phyloP scores from a whole-genome alignment of 768 basidiomycete species.

The Lactarius psammicola region DNA sequence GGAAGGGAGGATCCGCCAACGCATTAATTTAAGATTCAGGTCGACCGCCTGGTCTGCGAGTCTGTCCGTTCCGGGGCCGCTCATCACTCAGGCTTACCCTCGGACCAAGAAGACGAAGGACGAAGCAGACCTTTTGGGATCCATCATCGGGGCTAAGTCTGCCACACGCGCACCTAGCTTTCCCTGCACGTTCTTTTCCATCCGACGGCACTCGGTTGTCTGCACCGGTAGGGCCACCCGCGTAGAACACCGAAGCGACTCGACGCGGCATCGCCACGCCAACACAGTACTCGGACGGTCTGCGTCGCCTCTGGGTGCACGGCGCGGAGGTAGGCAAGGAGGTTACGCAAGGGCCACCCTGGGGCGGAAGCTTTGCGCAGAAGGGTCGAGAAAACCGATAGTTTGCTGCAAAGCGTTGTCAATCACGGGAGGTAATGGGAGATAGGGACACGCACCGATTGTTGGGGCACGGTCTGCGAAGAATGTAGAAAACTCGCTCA shows the following conservation, averaged over 20 bases:
- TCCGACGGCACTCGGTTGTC: conserved; percentile 68
- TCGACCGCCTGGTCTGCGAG: conserved; percentile 97
- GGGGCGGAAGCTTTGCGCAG: conserved; percentile 50
- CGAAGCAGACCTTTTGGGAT: conserved; percentile 64
- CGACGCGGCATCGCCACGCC: conserved; percentile 64
- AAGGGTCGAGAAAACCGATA: conserved; percentile 62
- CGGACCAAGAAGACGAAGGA: not conserved
- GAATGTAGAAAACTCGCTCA: conserved; percentile 60
- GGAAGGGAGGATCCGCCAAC: conserved; percentile 90
- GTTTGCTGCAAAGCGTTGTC: conserved; percentile 30
- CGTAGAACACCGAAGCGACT: conserved; percentile 60
- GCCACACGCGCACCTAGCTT: conserved; percentile 86
- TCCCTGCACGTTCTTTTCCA: conserved; percentile 91
- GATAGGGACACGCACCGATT: conserved; percentile 41
- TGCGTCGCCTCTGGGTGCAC: conserved; percentile 51
- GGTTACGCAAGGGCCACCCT: conserved; percentile 94
- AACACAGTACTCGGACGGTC: conserved; percentile 66
- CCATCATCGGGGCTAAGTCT: conserved; percentile 95
- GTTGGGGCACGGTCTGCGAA: conserved; percentile 46
- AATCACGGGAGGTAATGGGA: not conserved
- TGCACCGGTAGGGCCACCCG: conserved; percentile 36
- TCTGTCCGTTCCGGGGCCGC: conserved; percentile 46
- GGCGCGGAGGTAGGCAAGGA: conserved; percentile 75
- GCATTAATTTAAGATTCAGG: conserved; percentile 95
- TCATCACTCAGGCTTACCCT: not conserved